Evolutionary conservation across 257 asterid genomes (phyloP), one percentile per base, ranked within the genome.

Genomic region (Parsonsia alboflavescens): DNA sequence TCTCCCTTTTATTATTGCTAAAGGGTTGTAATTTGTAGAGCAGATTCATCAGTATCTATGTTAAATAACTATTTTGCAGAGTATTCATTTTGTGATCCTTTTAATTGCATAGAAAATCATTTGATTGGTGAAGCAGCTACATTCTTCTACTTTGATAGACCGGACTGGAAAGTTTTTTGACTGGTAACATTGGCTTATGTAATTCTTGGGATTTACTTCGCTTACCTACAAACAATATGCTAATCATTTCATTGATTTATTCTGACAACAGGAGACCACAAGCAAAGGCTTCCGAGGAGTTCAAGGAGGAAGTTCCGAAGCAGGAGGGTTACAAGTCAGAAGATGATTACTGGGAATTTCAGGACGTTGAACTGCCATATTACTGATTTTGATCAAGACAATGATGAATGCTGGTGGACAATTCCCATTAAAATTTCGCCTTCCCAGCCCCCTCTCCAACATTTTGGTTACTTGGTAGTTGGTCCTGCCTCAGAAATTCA

Each of bases 331-430:
- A 77, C 10, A 81, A 72, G 36, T 75, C 86, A 10, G 85, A 81
- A 41, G 87, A 87, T 21, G 95, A 89, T 77, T 85, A 82, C 79
- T 89, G 92, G 95, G 92, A 89, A 71, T 68, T 69, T 63, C 28
- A 71, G 8, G 84, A 73, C 33, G 62, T 76, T 24, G 88, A 85
- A 76, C n/a, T 77, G 56, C 92, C 92, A 11, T 87, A 87, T 82
- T 59, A 76, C 64, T 78, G 82, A 85, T 68, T 70, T 42, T 71
- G 71, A 41, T 9, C 7, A 56, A 21, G 65, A 12, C 30, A 5
- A 17, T 72, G 66, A 15, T 72, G 44, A 52, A 52, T 19, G 4
- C 1, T 19, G 7, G 33, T 9, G 64, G 53, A 9, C 74, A 46
- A 28, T 49, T 70, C 73, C 17, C 12, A 4, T 1, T 11, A 15